Base-by-base conservation (phyloP, 768 basidiomycete species). In the Paxillus ammoniavirescens region DNA sequence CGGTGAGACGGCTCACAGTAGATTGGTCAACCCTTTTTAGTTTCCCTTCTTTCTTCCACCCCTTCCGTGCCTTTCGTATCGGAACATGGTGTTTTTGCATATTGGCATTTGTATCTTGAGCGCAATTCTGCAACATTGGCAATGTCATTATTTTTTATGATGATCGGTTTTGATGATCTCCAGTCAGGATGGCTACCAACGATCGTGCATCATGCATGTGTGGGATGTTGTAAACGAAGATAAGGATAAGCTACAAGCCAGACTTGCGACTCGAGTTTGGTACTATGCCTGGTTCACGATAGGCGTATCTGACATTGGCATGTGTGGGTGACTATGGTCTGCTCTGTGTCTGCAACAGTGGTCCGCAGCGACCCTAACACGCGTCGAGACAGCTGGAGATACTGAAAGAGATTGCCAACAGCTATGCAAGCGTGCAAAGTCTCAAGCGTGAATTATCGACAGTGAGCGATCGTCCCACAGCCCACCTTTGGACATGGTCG, bases 1-100 rank as follows among this genome's bases (percentile, higher is more conserved):
- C 83, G 92, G 60, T 70, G 30, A 61, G 50, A n/a, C 41, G 23
- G 3, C 14, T 12, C n/a, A 14, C 4, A 7, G 38, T 2, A 12
- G 31, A 30, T 21, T 43, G 26, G 12, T 18, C 18, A 12, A 36
- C 23, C n/a, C 30, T 15, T 30, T 15, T 26, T 15, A n/a, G 9
- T 33, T 36, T 26, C 37, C 9, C 8, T 10, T 8, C n/a, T 18
- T 49, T 49, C 28, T 41, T 45, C 33, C 44, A n/a, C 28, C 14
- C 15, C 10, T 26, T 44, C 30, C 33, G 40, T 35, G 47, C 42
- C 17, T 21, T 40, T 48, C 44, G 13, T 35, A 50, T 43, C 17
- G 18, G 47, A 30, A 33, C 47, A 45, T 31, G 10, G 15, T 46
- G 61, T 45, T 57, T 12, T 37, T 23, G 30, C 26, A 42, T n/a